These are phyloP conservation scores for Orobanche coerulescens DNA, from an alignment of 257 asterid species.

Conservation along the genomic window DNA sequence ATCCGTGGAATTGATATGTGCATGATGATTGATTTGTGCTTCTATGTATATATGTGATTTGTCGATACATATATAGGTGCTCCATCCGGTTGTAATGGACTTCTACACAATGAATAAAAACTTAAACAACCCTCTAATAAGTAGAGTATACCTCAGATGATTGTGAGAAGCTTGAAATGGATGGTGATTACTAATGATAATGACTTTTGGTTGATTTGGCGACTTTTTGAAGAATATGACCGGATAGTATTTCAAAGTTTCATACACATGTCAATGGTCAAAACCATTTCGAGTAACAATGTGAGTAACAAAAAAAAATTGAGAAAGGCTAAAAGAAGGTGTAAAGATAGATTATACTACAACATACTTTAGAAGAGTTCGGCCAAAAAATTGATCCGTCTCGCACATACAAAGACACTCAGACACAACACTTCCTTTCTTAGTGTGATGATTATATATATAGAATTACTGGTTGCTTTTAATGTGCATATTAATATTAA, in stretches of 20 bases:
- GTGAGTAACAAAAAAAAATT: neutral
- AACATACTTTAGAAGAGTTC: neutral
- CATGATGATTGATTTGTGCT: neutral
- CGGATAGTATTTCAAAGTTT: neutral
- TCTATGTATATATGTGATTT: neutral
- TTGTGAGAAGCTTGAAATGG: neutral
- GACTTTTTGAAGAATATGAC: neutral
- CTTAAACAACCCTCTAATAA: neutral
- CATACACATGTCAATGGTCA: neutral
- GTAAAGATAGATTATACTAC: neutral
- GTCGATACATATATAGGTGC: neutral
- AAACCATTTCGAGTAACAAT: neutral
- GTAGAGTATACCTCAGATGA: neutral
- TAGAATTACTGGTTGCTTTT: neutral
- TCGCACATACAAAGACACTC: neutral
- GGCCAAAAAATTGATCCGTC: neutral
- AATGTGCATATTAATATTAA: neutral
- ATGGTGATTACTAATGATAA: neutral
- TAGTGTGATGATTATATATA: neutral
- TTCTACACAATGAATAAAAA: neutral
- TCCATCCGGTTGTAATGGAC: neutral
- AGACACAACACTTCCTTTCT: neutral
- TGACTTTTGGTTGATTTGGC: neutral
- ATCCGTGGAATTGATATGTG: neutral
- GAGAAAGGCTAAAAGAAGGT: neutral